Evolutionary conservation across 2,329 filamentous ascomycete genomes (phyloP).

Genomic region (Neopestalotiopsis sp.): DNA sequence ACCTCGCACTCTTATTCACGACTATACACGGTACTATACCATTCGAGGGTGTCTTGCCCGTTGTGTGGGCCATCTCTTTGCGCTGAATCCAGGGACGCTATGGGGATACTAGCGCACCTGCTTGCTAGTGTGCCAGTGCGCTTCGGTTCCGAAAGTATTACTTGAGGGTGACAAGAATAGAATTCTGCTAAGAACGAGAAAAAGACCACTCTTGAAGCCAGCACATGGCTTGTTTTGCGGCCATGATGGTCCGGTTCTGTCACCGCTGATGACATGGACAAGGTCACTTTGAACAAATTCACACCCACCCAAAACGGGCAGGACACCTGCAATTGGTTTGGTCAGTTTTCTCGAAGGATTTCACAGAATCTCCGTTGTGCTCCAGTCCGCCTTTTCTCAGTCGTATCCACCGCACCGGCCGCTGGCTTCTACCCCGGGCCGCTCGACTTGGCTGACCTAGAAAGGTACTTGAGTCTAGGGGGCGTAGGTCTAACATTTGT

Average conservation of each 20-base stretch:
- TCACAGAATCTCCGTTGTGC: neutral
- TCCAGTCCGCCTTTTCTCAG: neutral
- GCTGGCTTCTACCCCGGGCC: neutral
- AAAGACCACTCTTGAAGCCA: neutral
- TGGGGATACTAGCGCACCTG: too few species aligned
- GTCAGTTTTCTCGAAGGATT: neutral
- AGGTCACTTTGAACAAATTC: too few species aligned
- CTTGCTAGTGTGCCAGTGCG: neutral
- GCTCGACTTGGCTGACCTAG: neutral
- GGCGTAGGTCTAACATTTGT: neutral
- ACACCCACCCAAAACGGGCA: neutral
- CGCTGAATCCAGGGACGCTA: neutral
- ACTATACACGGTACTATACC: neutral
- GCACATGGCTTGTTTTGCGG: neutral
- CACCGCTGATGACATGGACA: neutral
- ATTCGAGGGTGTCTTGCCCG: neutral
- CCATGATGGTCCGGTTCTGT: neutral
- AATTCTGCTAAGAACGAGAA: neutral
- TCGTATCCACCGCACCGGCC: neutral
- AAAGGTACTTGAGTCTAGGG: neutral
- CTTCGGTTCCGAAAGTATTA: neutral
- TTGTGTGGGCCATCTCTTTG: neutral
- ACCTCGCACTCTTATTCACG: too few species aligned
- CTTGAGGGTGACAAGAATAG: neutral
- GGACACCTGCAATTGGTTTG: neutral